A percentile compares a stretch with the other conserved stretches of the same genome.
Evolutionary conservation across 768 basidiomycete genomes (phyloP).

Genomic region (Macrolepiota albuminosa): DNA sequence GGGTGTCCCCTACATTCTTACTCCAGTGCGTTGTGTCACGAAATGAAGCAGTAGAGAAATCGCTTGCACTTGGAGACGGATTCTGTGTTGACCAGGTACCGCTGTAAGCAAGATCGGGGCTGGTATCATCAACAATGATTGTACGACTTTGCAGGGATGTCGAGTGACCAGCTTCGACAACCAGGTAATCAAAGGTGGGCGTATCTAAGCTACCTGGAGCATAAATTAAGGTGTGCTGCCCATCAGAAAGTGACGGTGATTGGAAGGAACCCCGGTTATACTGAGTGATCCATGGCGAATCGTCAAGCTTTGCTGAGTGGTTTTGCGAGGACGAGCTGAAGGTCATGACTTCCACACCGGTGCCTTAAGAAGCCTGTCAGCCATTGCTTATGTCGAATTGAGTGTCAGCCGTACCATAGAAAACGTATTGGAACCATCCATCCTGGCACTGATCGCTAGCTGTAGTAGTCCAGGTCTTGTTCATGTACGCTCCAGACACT

Average conservation of each 20-base stretch:
- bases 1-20: slow-evolving; percentile 27
- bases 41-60: slow-evolving; percentile 26
- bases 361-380: slow-evolving; percentile 19
- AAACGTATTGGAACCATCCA: slow-evolving; percentile 37
- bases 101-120: slow-evolving; percentile 23
- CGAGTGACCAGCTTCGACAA: slow-evolving; percentile 30
- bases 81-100: slow-evolving; percentile 29
- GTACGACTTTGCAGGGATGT: slow-evolving; percentile 30
- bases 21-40: slow-evolving; percentile 32
- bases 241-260: slow-evolving; percentile 29
- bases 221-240: slow-evolving; percentile 32
- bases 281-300: slow-evolving; percentile 25
- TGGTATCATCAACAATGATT: slow-evolving; percentile 33
- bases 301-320: slow-evolving; percentile 33
- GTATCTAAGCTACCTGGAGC: slow-evolving; percentile 20
- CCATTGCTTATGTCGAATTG: not conserved
- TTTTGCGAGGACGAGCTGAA: slow-evolving; percentile 21
- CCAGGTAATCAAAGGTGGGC: slow-evolving; percentile 37
- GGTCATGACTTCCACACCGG: slow-evolving; percentile 25
- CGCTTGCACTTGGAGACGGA: slow-evolving; percentile 14
- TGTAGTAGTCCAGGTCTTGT: slow-evolving; percentile 35
- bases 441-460: slow-evolving; percentile 23
- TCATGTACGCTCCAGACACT: slow-evolving; percentile 31
- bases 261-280: slow-evolving; percentile 26
- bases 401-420: slow-evolving; percentile 25